Evolutionary conservation across 352 stramenopile species (phyloP).

Genomic region (Globisporangium middletonii): DNA sequence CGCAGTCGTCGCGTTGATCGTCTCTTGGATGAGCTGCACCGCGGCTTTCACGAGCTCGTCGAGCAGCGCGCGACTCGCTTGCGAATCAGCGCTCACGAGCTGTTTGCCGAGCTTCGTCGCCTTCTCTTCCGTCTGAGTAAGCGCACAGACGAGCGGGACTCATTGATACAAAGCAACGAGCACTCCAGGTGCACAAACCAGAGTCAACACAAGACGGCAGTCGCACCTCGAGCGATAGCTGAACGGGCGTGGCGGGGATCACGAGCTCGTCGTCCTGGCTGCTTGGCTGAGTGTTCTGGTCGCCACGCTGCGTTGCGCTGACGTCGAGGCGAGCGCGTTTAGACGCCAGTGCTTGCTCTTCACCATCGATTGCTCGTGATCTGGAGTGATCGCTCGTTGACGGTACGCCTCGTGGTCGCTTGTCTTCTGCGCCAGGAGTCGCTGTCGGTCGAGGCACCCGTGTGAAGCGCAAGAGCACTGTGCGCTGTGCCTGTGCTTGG

Average conservation of each 20-base stretch:
- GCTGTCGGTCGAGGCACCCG: neutral
- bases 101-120: conserved; percentile 36
- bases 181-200: neutral
- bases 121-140: conserved; percentile 39
- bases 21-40: conserved; percentile 43
- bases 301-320: too few relatives aligned
- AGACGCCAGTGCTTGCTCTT: neutral
- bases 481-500: neutral
- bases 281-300: neutral
- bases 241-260: neutral
- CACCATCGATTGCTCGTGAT: neutral
- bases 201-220: too few relatives aligned
- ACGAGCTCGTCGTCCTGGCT: neutral
- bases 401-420: neutral
- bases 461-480: conserved; percentile 12
- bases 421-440: neutral
- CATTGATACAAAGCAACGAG: neutral
- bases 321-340: neutral
- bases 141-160: neutral
- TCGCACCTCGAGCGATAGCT: neutral
- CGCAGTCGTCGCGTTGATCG: conserved; percentile 54
- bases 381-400: neutral
- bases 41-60: conserved; percentile 20
- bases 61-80: conserved; percentile 19
- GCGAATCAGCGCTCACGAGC: conserved; percentile 25